phyloP scores from a whole-genome alignment of 2,329 filamentous ascomycete genomes.

The Fusarium sp. region DNA sequence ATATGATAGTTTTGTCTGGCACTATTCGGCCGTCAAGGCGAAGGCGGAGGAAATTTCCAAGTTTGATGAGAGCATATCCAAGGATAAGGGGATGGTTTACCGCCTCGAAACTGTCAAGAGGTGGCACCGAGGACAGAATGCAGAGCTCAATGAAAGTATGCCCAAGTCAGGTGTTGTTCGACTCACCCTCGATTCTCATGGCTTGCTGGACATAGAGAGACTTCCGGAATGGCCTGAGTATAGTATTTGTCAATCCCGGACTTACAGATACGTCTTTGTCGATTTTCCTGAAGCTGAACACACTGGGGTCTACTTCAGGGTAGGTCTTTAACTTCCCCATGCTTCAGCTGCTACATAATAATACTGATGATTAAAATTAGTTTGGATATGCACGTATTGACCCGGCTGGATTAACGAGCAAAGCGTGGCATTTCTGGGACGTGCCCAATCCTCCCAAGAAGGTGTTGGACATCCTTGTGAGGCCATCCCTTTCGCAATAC shows the following conservation, averaged over 20 bases:
- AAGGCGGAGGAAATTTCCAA: neutral
- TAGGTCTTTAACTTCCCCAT: too few relatives aligned
- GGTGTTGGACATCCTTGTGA: too few relatives aligned
- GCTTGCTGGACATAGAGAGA: conserved; percentile 5
- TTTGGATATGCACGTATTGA: too few relatives aligned
- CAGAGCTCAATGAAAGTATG: neutral
- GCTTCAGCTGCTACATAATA: too few relatives aligned
- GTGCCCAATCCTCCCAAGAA: too few relatives aligned
- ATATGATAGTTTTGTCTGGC: neutral
- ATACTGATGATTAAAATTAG: too few relatives aligned
- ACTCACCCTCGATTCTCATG: neutral
- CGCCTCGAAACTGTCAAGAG: neutral
- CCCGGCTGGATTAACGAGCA: too few relatives aligned
- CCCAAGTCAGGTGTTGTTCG: neutral
- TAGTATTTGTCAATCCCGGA: neutral
- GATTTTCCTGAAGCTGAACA: neutral
- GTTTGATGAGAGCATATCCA: neutral
- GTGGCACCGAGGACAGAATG: neutral
- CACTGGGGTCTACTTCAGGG: too few relatives aligned
- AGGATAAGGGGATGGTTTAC: too few relatives aligned
- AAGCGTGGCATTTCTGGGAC: too few relatives aligned
- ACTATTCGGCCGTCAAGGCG: neutral
- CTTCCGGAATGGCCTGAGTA: neutral
- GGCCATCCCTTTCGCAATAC: too few relatives aligned
- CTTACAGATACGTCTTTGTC: neutral